A percentile compares a stretch with the other conserved stretches of the same genome.
phyloP scores from a whole-genome alignment of 192 early-diverging fungal genomes.

The Pilobolus umbonatus region DNA sequence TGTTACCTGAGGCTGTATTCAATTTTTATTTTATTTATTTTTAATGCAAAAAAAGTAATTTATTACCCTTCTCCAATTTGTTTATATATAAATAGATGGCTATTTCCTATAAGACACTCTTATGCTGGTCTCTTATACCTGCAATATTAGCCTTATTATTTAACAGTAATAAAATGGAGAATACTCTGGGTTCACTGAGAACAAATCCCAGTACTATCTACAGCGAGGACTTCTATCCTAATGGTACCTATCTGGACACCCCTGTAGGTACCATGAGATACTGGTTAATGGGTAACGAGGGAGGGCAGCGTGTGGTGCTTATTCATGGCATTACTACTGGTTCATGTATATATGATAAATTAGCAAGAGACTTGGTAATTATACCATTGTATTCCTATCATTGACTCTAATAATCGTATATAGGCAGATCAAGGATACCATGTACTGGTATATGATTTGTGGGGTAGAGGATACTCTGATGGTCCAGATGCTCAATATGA shows the following conservation, averaged over 20 bases:
- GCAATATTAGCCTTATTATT: too few species aligned
- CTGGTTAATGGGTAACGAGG: slow-evolving; percentile 35
- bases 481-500: slow-evolving; percentile 36
- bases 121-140: too few species aligned
- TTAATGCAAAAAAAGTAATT: too few species aligned
- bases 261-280: slow-evolving; percentile 44
- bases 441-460: slow-evolving; percentile 43
- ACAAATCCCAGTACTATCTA: slow-evolving; percentile 26
- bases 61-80: too few species aligned
- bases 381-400: not conserved
- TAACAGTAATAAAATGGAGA: not conserved
- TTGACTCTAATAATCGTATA: slow-evolving; percentile 12
- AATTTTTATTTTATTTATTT: too few species aligned
- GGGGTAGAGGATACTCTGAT: slow-evolving; percentile 46
- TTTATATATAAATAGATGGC: too few species aligned
- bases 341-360: slow-evolving; percentile 1
- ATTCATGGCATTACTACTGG: slow-evolving; percentile 40
- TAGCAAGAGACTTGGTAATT: slow-evolving; percentile 15
- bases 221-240: slow-evolving; percentile 29
- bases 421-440: slow-evolving; percentile 33
- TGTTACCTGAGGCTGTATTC: too few species aligned
- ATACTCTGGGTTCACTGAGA: slow-evolving; percentile 29
- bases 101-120: too few species aligned
- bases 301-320: slow-evolving; percentile 35
- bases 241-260: slow-evolving; percentile 22